Evolutionary conservation across 2,329 filamentous ascomycete species (phyloP).

Genomic region (Phialocephala sp.): DNA sequence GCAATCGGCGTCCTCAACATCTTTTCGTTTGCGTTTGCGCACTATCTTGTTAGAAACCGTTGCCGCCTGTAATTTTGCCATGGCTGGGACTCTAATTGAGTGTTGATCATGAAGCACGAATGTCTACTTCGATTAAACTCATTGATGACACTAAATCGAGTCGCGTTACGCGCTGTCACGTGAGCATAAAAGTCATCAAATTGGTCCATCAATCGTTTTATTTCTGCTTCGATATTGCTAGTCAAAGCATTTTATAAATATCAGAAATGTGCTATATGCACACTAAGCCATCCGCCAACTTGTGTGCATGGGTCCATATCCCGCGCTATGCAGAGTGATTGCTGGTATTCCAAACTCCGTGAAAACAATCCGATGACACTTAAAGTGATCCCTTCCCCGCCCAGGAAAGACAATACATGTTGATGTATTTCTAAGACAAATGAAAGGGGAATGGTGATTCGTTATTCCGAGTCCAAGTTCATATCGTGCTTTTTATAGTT

Average conservation of each 20-base stretch:
- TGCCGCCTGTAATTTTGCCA: slow-evolving; percentile 50
- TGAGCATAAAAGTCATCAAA: background rate
- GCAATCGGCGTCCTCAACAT: slow-evolving; percentile 34
- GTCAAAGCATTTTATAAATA: slow-evolving; percentile 12
- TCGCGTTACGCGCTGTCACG: slow-evolving; percentile 11
- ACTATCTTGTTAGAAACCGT: slow-evolving; percentile 51
- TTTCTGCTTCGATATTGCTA: slow-evolving; percentile 3
- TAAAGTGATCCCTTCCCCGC: slow-evolving; percentile 18
- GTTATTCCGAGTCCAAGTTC: background rate
- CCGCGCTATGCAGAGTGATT: slow-evolving; percentile 13
- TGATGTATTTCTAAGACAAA: slow-evolving; percentile 36
- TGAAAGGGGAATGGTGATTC: slow-evolving; percentile 20
- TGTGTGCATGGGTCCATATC: background rate
- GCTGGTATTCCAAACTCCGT: slow-evolving; percentile 37
- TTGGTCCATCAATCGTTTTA: background rate
- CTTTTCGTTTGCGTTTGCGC: slow-evolving; percentile 48
- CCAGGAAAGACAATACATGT: slow-evolving; percentile 26
- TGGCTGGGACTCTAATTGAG: slow-evolving; percentile 15
- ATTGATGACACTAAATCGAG: slow-evolving; percentile 1
- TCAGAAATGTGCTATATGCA: background rate
- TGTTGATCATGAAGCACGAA: background rate
- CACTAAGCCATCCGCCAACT: slow-evolving; percentile 3
- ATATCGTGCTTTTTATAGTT: slow-evolving; percentile 27
- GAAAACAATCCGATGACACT: slow-evolving; percentile 28
- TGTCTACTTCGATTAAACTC: background rate